Percentiles rank a stretch among this genome's conserved stretches.
Conservation (phyloP, 179 eudicot genomes). For the Monotropa hypopitys region DNA sequence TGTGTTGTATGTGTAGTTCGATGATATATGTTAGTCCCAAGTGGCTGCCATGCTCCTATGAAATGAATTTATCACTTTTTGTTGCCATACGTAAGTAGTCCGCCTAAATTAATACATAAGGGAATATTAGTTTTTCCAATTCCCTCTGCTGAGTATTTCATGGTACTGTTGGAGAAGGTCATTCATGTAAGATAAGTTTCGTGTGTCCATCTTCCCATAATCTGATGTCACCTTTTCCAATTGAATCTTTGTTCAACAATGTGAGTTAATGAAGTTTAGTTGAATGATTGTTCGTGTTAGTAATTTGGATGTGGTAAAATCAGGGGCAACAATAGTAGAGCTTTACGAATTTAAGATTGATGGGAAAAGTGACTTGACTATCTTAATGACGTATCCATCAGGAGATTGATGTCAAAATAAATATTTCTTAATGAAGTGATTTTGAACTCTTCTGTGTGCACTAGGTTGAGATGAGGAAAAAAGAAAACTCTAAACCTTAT, state of each 20-base stretch:
- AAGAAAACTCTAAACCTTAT: not conserved
- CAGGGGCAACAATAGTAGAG: not conserved
- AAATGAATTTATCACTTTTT: not conserved
- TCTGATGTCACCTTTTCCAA: not conserved
- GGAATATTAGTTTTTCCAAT: not conserved
- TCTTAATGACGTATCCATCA: not conserved
- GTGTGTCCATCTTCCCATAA: not conserved
- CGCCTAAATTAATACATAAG: not conserved
- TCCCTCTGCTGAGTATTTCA: not conserved
- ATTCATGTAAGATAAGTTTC: not conserved
- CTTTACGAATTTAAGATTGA: not conserved
- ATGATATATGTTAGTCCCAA: not conserved
- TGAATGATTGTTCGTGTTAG: not conserved
- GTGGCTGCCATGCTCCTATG: not conserved
- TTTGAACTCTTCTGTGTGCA: not conserved
- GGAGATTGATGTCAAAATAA: not conserved
- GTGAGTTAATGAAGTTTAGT: not conserved
- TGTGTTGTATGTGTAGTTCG: not conserved
- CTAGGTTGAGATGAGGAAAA: not conserved
- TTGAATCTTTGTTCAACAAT: not conserved
- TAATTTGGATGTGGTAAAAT: not conserved
- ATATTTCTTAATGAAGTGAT: not conserved
- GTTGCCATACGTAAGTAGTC: not conserved
- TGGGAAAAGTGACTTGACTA: not conserved
- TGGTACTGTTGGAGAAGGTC: not conserved